Conservation (phyloP, 1,284 basidiomycete genomes). For the Prillingera fragicola region DNA sequence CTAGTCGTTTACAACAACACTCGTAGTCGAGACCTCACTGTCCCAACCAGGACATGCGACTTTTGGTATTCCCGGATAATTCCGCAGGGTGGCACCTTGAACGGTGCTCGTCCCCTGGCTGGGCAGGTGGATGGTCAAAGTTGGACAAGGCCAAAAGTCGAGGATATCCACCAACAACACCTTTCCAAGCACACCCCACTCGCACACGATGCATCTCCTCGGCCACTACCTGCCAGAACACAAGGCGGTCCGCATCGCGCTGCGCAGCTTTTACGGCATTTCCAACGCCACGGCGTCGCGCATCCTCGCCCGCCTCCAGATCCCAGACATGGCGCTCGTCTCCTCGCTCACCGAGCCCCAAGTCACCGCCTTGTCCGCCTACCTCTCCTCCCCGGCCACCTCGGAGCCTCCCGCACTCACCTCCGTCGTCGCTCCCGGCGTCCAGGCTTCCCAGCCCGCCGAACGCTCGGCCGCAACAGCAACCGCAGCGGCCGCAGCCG, state of each 20-base stretch:
- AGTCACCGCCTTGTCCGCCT: slow-evolving; percentile 53
- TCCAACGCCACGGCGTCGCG: slow-evolving; percentile 48
- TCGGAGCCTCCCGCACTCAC: slow-evolving; percentile 33
- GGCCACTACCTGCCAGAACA: slow-evolving; percentile 51
- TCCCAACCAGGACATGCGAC: background rate
- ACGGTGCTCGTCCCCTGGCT: too few species aligned
- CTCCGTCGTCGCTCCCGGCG: slow-evolving; percentile 35
- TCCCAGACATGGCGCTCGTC: slow-evolving; percentile 49
- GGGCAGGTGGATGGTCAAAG: too few species aligned
- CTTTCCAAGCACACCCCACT: background rate
- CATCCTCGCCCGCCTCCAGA: slow-evolving; percentile 52
- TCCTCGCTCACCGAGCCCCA: slow-evolving; percentile 51
- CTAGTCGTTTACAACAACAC: background rate
- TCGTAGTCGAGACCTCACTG: background rate
- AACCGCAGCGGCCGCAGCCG: slow-evolving; percentile 17
- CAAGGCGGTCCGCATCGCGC: slow-evolving; percentile 51
- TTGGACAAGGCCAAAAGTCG: too few species aligned
- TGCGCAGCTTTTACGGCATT: slow-evolving; percentile 54
- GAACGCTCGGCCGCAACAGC: too few species aligned
- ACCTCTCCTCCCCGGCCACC: slow-evolving; percentile 53
- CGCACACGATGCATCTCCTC: slow-evolving; percentile 47
- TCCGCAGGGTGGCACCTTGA: too few species aligned
- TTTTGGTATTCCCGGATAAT: too few species aligned
- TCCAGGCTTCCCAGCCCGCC: slow-evolving; percentile 1
- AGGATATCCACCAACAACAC: background rate